These are phyloP conservation scores for Ganoderma boninense DNA, from an alignment of 1,284 basidiomycete genomes.

Conservation along the genomic window DNA sequence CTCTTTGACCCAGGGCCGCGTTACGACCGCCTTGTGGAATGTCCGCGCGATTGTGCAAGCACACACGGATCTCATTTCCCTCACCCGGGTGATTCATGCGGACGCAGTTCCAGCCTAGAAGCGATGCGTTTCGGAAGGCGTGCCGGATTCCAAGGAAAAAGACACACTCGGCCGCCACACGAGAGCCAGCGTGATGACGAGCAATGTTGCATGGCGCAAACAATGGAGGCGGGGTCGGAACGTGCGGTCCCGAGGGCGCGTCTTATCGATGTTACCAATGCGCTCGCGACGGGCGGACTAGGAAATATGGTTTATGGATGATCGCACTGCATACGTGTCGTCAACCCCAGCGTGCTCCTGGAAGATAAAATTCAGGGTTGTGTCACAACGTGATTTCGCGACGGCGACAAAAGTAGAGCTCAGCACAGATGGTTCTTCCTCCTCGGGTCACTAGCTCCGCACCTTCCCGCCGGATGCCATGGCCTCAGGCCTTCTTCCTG, in stretches of 20 bases:
- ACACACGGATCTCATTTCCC: constrained; percentile 17
- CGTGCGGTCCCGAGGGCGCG: background rate
- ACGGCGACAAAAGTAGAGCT: background rate
- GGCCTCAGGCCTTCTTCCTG: background rate
- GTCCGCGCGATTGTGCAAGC: background rate
- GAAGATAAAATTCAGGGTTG: background rate
- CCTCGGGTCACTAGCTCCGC: background rate
- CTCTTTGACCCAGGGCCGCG: constrained; percentile 23
- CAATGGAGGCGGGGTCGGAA: background rate
- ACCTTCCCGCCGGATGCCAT: background rate
- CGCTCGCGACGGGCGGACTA: constrained; percentile 8
- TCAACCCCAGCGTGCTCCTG: background rate
- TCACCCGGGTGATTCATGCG: background rate
- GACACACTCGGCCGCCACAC: background rate
- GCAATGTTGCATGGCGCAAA: background rate
- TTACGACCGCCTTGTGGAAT: constrained; percentile 12
- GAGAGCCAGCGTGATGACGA: background rate
- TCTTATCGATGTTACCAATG: constrained; percentile 10
- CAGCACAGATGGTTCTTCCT: background rate
- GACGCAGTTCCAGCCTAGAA: background rate
- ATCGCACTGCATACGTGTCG: background rate
- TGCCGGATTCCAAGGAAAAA: background rate
- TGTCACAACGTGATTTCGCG: background rate
- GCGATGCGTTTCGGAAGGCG: background rate
- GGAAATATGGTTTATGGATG: constrained; percentile 1